Conservation (phyloP, 129 eudicot species). For the Pulicaria dysenterica region DNA sequence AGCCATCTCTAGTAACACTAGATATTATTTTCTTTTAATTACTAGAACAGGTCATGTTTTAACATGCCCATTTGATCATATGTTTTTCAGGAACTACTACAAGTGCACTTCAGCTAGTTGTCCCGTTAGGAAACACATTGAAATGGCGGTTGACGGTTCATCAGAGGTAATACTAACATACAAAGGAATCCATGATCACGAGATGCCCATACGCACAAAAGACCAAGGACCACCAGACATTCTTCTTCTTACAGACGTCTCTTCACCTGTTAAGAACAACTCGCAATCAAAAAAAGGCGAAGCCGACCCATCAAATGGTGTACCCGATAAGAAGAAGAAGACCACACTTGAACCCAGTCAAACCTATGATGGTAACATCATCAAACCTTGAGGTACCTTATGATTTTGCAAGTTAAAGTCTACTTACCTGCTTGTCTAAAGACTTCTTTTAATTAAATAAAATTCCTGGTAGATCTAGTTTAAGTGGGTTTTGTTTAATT, state of each 20-base stretch:
- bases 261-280: constrained; percentile 43
- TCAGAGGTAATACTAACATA: constrained; percentile 62
- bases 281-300: constrained; percentile 33
- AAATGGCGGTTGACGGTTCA: constrained; percentile 64
- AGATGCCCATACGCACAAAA: constrained; percentile 63
- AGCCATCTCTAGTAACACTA: background rate
- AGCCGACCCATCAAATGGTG: constrained; percentile 34
- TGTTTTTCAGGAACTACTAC: constrained; percentile 84
- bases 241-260: constrained; percentile 39
- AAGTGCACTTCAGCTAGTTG: constrained; percentile 91
- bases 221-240: constrained; percentile 46
- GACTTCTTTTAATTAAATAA: constrained; percentile 31
- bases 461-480: constrained; percentile 19
- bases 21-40: no score
- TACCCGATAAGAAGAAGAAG: background rate
- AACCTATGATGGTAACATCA: background rate
- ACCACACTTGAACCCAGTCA: background rate
- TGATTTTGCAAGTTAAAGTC: constrained; percentile 1
- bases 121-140: constrained; percentile 90
- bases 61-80: background rate
- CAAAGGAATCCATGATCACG: constrained; percentile 86
- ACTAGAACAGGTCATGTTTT: background rate
- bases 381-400: constrained; percentile 24
- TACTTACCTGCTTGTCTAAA: constrained; percentile 16
- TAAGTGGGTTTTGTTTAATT: constrained; percentile 35